Base-by-base conservation (phyloP, 148 eudicot species). In the Rhododendron simsii region DNA sequence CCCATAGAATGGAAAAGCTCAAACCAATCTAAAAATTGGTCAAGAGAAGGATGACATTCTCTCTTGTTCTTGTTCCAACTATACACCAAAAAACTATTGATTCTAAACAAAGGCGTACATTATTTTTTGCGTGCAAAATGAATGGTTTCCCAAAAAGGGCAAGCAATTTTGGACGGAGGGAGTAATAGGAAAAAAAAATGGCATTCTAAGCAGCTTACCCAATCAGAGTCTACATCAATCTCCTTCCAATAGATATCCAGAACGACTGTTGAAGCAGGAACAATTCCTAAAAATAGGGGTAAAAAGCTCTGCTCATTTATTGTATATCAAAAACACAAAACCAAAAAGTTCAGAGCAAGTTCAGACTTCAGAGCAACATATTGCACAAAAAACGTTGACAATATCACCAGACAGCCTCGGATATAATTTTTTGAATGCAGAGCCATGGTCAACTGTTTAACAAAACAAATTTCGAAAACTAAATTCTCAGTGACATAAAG, bases 171-270 rank as follows among this genome's bases (percentile, higher is more conserved):
- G 59, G 59, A 15, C 1, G 0, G 15, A 44, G 7, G 7, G 5
- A 37, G 21, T 44, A 51, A 18, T 14, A 28, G 48, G 2, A 15
- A 51, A 28, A 59, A 83, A 20, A 18, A 39, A 35, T 30, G 13
- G 74, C 14, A 53, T 53, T 23, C 30, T 87, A 71, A 84, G 78
- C 73, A 84, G 80, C 93, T 89, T 90, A 97, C 99, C 99, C 99
- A 97, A 86, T 97, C 99, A 21, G 99, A 92, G 88, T 97, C 96
- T n/a, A n/a, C n/a, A n/a, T 91, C 92, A 89, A 94, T 85, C 87
- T 95, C 96, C 90, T 92, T 97, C 98, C 96, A 97, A 86, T 92
- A 94, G 20, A 92, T 92, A 88, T 97, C 98, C 90, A 92, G 86
- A 85, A 93, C 88, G 84, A 90, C 87, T 50, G 94, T 87, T 65